These are phyloP conservation scores for Russula emetica DNA, from an alignment of 768 basidiomycete genomes.

Conservation along the genomic window DNA sequence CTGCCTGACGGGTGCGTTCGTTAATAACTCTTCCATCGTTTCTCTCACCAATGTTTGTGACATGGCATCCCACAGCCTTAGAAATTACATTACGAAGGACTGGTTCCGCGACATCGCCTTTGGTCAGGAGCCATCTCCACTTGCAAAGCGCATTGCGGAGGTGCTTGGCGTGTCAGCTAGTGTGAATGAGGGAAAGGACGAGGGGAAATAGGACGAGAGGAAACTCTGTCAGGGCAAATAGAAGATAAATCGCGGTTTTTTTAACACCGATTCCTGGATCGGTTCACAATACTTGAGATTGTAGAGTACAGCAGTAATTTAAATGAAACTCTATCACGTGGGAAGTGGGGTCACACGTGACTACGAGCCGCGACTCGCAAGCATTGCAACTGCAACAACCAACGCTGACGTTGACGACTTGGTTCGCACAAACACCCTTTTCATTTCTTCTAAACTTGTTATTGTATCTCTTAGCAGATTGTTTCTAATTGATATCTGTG, in stretches of 20 bases:
- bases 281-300: no score
- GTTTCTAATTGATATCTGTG: conserved; percentile 29
- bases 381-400: neutral
- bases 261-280: no score
- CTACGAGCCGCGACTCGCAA: no score
- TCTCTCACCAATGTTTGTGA: neutral
- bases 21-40: neutral
- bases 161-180: conserved; percentile 32
- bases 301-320: no score
- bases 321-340: conserved; percentile 1
- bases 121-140: conserved; percentile 48
- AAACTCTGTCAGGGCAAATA: neutral
- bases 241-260: neutral
- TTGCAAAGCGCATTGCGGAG: conserved; percentile 47
- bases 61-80: conserved; percentile 49
- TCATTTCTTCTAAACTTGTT: conserved; percentile 15
- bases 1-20: conserved; percentile 80
- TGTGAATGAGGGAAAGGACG: neutral
- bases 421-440: neutral
- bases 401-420: neutral
- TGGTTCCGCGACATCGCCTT: conserved; percentile 81
- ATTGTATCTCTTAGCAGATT: conserved; percentile 16
- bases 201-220: neutral
- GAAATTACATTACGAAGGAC: conserved; percentile 92
- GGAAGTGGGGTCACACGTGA: neutral